Evolutionary conservation across 1,284 basidiomycete species (phyloP).

Genomic region (Austroboletus olivaceoglutinosus): DNA sequence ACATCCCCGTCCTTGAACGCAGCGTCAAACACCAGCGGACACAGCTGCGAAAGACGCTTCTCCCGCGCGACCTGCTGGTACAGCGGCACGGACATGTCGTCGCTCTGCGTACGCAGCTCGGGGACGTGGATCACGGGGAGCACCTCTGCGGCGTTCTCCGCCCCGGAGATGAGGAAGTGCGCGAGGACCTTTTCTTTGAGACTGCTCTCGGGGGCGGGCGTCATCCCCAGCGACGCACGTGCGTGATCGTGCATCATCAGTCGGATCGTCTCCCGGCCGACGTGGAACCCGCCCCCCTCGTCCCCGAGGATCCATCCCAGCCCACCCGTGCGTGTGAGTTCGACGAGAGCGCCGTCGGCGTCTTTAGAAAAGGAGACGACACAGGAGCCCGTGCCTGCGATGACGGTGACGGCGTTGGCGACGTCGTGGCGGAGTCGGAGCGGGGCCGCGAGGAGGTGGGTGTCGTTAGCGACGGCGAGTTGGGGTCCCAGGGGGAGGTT

Average conservation of each 20-base stretch:
- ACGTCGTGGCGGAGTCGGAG: conserved; percentile 57
- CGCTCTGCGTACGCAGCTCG: conserved; percentile 39
- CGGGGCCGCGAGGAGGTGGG: conserved; percentile 71
- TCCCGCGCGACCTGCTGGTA: conserved; percentile 52
- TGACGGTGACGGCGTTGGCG: conserved; percentile 59
- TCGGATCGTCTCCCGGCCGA: conserved; percentile 69
- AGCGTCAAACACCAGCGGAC: conserved; percentile 69
- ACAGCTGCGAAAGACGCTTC: conserved; percentile 68
- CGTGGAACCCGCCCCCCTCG: conserved; percentile 74
- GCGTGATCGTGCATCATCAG: conserved; percentile 59
- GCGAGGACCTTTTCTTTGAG: conserved; percentile 48
- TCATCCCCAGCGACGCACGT: conserved; percentile 68
- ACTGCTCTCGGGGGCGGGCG: conserved; percentile 31
- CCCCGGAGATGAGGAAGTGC: conserved; percentile 52
- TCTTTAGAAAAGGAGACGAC: conserved; percentile 58
- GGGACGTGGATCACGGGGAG: conserved; percentile 59
- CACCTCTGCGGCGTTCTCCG: conserved; percentile 58
- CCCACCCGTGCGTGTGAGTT: conserved; percentile 69
- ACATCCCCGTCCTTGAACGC: conserved; percentile 64
- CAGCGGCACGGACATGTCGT: conserved; percentile 23
- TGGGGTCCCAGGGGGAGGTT: conserved; percentile 50
- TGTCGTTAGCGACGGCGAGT: conserved; percentile 70
- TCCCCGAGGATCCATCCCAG: conserved; percentile 85
- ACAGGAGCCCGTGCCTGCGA: conserved; percentile 72
- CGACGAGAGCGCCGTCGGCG: conserved; percentile 40